Base-by-base conservation (phyloP, 2,329 filamentous ascomycete species). In the Clonostachys rosea region DNA sequence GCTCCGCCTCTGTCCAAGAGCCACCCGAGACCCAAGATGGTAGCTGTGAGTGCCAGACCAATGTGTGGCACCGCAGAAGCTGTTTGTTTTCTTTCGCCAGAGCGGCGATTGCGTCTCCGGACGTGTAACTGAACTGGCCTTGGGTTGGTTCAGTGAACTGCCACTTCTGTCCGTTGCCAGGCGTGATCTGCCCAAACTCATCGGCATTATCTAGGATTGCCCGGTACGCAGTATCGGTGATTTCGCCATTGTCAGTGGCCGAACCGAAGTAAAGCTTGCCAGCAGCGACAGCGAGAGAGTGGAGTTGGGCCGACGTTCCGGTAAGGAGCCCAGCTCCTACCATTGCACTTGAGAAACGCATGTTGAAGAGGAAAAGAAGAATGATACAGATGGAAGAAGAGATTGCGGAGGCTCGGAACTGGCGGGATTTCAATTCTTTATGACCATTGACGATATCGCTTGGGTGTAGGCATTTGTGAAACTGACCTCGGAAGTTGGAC, bases 131-230 rank as follows among this genome's bases (percentile, higher is more conserved):
- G 69, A 87, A 88, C 42, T 68, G 60, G 35, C 70, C 73, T 42
- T 72, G 74, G 39, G 65, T 59, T 1, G 81, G 78, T 68, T 89
- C 81, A 14, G 72, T 83, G 51, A 73, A 69, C 49, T 83, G 72
- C 82, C 82, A 88, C 71, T 81, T 76, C 61, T 82, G 77, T 4
- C 75, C 73, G 59, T 87, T 87, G 43, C 76, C 79, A 0, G 83
- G 81, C 0, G 83, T 85, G 24, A 85, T 71, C 60, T 83, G 76
- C 34, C 83, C 84, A 55, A 86, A 87, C 56, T 85, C 80, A 42
- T 68, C 65, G 8, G 58, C 65, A 59, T 83, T 67, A 52, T 71
- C 72, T 40, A 84, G 66, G 50, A 84, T 78, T 17, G 65, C 60
- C 16, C 73, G 64, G 61, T 87, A 88, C 30, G 70, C 56, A 12